phyloP scores from a whole-genome alignment of 83 land plant genomes.

The Diphasiastrum complanatum region DNA sequence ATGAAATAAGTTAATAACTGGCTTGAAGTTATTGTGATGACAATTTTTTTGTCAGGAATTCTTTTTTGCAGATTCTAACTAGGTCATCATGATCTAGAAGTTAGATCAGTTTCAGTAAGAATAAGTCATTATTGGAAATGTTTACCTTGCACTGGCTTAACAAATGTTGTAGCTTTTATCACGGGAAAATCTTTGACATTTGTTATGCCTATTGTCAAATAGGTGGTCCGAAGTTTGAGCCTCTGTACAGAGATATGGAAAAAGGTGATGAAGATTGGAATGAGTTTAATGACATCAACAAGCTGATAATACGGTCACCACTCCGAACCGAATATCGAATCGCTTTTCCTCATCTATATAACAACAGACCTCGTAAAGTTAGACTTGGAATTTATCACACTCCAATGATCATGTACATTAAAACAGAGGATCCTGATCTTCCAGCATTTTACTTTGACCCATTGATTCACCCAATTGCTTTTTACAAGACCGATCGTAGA shows the following conservation, averaged over 20 bases:
- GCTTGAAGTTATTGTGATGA: no score
- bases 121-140: conserved; percentile 4
- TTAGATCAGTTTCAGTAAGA: no score
- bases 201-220: neutral
- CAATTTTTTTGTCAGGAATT: no score
- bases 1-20: no score
- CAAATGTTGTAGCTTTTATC: conserved; percentile 1
- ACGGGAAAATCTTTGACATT: neutral
- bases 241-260: conserved; percentile 97
- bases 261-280: conserved; percentile 99
- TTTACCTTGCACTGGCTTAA: neutral
- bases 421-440: conserved; percentile 95
- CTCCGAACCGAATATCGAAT: conserved; percentile 88
- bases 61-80: neutral
- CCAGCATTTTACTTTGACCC: conserved; percentile 99
- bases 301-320: conserved; percentile 92
- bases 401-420: conserved; percentile 97
- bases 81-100: neutral
- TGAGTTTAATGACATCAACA: conserved; percentile 97
- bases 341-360: conserved; percentile 95
- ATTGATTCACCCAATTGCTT: conserved; percentile 78
- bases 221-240: conserved; percentile 99
- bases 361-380: conserved; percentile 93
- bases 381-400: conserved; percentile 83
- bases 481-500: conserved; percentile 49